Conservation (phyloP, 768 basidiomycete genomes). For the Mycena kentingensis region DNA sequence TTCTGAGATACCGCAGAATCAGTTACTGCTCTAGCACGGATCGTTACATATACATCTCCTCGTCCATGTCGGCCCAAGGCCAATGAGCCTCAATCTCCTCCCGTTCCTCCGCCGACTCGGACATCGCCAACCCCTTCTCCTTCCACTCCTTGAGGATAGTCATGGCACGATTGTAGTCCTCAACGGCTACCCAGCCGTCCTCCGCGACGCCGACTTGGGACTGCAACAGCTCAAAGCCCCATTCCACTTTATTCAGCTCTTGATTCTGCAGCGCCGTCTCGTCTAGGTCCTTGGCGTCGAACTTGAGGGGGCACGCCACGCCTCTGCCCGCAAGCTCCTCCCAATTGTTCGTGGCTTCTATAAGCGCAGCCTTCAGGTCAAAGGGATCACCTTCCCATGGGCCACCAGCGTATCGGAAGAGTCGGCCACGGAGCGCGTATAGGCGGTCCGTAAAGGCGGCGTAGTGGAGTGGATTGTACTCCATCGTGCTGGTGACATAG, state of each 20-base stretch:
- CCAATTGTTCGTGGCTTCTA: slow-evolving; percentile 46
- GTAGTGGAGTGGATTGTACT: slow-evolving; percentile 48
- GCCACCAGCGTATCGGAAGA: slow-evolving; percentile 45
- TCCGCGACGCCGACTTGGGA: slow-evolving; percentile 34
- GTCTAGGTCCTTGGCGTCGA: slow-evolving; percentile 46
- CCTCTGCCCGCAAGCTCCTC: slow-evolving; percentile 40
- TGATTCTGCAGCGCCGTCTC: slow-evolving; percentile 41
- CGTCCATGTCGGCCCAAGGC: slow-evolving; percentile 52
- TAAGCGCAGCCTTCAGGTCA: slow-evolving; percentile 48
- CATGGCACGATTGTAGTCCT: slow-evolving; percentile 44
- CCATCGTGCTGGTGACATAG: slow-evolving; percentile 46
- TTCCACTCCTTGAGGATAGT: slow-evolving; percentile 35
- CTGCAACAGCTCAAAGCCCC: slow-evolving; percentile 30
- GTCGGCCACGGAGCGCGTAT: slow-evolving; percentile 38
- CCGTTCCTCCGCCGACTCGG: slow-evolving; percentile 38
- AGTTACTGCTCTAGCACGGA: background rate
- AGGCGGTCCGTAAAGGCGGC: slow-evolving; percentile 40
- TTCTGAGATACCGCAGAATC: too few relatives aligned
- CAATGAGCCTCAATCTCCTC: slow-evolving; percentile 42
- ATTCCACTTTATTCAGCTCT: slow-evolving; percentile 33
- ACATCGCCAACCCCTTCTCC: slow-evolving; percentile 33
- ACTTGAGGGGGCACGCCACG: slow-evolving; percentile 46
- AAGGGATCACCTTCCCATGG: slow-evolving; percentile 56
- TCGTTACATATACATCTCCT: slow-evolving; percentile 46
- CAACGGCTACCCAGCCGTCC: slow-evolving; percentile 47